Conservation (phyloP, 2,329 filamentous ascomycete species). For the Aspergillus sp. region DNA sequence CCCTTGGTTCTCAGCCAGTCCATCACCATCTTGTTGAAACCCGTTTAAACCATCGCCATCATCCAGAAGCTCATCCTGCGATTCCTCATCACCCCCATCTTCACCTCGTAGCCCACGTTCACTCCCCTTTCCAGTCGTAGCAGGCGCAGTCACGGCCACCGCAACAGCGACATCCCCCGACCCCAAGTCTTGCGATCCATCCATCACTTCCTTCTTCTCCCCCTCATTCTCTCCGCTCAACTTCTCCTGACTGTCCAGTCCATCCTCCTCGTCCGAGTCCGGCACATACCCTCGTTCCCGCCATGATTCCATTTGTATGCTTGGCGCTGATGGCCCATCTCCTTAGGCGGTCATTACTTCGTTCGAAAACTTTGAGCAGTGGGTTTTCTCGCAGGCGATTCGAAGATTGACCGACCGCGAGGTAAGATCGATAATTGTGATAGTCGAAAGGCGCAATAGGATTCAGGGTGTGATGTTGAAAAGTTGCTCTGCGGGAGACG, state of each 20-base stretch:
- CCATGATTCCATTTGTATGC: conserved; percentile 42
- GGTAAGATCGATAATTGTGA: too few relatives aligned
- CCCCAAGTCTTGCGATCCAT: not conserved
- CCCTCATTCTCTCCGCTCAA: conserved; percentile 2
- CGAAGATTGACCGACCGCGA: not conserved
- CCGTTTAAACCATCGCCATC: not conserved
- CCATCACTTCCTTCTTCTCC: not conserved
- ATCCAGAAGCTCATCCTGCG: not conserved
- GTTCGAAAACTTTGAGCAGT: not conserved
- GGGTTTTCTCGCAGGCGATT: not conserved
- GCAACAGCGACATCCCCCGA: not conserved
- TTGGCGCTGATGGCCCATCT: conserved; percentile 30
- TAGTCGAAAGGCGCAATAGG: too few relatives aligned
- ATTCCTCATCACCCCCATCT: not conserved
- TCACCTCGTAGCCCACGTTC: not conserved
- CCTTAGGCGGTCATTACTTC: conserved; percentile 24
- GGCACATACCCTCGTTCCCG: conserved; percentile 46
- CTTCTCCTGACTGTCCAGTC: conserved; percentile 29
- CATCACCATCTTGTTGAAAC: not conserved
- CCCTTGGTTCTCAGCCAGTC: too few relatives aligned
- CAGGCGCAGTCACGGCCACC: too few relatives aligned
- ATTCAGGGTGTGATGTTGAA: not conserved
- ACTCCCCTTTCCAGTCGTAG: too few relatives aligned
- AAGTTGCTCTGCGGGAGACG: conserved; percentile 7
- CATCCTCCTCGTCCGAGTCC: conserved; percentile 44